phyloP scores from a whole-genome alignment of 2,329 filamentous ascomycete genomes.

The Penicillium sp. region DNA sequence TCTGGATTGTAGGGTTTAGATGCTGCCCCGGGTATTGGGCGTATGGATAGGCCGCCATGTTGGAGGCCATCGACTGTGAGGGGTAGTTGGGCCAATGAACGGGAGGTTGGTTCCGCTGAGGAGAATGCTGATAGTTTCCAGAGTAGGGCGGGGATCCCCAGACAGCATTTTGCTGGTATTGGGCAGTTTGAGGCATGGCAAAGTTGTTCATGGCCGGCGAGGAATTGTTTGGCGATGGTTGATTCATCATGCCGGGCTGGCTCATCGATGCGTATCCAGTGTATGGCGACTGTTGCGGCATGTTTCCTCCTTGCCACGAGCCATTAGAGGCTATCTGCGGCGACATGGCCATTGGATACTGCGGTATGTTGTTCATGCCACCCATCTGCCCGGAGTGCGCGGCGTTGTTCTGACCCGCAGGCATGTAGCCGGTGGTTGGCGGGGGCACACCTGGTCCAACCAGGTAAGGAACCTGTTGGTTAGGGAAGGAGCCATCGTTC shows the following conservation, averaged over 20 bases:
- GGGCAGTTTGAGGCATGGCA: conserved; percentile 30
- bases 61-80: conserved; percentile 33
- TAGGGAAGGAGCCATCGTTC: conserved; percentile 29
- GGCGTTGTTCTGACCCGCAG: conserved; percentile 27
- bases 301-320: conserved; percentile 36
- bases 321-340: conserved; percentile 34
- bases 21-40: conserved; percentile 70
- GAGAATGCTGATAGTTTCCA: conserved; percentile 32
- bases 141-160: conserved; percentile 38
- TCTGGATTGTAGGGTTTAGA: conserved; percentile 60
- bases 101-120: conserved; percentile 38
- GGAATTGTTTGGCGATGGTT: conserved; percentile 37
- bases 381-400: conserved; percentile 35
- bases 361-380: conserved; percentile 30
- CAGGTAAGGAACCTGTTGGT: conserved; percentile 34
- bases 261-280: conserved; percentile 39
- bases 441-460: conserved; percentile 37
- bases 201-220: conserved; percentile 41
- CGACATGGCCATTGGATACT: conserved; percentile 37
- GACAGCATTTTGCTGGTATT: conserved; percentile 31
- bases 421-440: conserved; percentile 32
- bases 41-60: conserved; percentile 65
- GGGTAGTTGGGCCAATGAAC: conserved; percentile 41
- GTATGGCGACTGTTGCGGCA: conserved; percentile 38
- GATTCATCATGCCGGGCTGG: conserved; percentile 39